Percentiles rank a stretch among this genome's conserved stretches.
phyloP scores from a whole-genome alignment of 2,329 filamentous ascomycete genomes.

The Pseudogymnoascus verrucosus region DNA sequence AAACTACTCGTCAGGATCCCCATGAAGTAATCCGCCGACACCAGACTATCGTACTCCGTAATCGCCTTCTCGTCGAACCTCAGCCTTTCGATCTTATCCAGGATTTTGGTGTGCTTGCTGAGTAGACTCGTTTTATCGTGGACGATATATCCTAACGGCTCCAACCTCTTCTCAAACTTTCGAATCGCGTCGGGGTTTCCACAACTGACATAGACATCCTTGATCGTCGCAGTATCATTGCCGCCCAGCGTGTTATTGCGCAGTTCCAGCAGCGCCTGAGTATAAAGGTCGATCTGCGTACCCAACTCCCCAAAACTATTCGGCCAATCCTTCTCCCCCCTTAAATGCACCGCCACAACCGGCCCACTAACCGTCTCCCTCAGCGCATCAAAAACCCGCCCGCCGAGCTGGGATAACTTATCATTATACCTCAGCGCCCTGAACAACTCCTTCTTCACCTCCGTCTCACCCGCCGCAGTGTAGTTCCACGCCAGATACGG shows the following conservation, averaged over 20 bases:
- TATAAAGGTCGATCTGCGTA: conserved; percentile 17
- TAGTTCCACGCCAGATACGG: conserved; percentile 20
- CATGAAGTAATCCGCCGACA: conserved; percentile 16
- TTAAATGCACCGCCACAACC: conserved; percentile 19
- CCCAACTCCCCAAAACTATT: conserved; percentile 12
- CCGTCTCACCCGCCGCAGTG: conserved; percentile 13
- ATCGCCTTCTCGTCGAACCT: conserved; percentile 19
- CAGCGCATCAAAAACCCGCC: conserved; percentile 12
- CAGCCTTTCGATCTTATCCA: conserved; percentile 12
- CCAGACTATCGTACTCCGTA: conserved; percentile 19
- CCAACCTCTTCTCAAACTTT: conserved; percentile 13
- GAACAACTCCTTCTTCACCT: conserved; percentile 19
- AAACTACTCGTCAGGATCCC: conserved; percentile 19
- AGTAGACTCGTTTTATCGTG: conserved; percentile 18
- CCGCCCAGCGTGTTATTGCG: neutral
- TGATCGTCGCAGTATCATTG: conserved; percentile 4
- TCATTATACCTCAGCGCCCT: conserved; percentile 17
- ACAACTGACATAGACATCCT: conserved; percentile 20
- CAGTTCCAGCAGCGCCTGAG: conserved; percentile 13
- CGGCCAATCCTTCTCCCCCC: conserved; percentile 21
- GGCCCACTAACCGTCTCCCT: neutral
- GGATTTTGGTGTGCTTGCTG: conserved; percentile 6
- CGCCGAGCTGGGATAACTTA: conserved; percentile 13
- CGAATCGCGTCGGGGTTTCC: conserved; percentile 16
- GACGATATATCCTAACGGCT: conserved; percentile 15